Base-by-base conservation (phyloP, 805 yeast genomes). In the Monosporozyma siamensis region DNA sequence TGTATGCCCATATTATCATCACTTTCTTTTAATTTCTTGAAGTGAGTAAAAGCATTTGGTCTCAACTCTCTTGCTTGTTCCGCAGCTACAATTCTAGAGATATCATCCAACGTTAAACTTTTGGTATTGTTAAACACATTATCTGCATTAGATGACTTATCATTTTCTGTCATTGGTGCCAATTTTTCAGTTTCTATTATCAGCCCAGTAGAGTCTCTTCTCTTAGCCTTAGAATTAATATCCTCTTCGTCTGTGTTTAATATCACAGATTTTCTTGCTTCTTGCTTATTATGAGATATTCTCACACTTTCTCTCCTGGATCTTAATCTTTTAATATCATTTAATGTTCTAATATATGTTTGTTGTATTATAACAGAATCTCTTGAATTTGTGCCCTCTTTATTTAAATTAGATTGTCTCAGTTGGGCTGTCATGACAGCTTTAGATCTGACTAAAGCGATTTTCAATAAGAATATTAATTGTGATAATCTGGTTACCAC, bases 11-110 rank as follows among this genome's bases (percentile, higher is more conserved):
- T 37, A 20, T 56, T 58, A 29, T 57, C 59, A 32, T 56, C 61
- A 17, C 44, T 48, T 29, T 58, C 63, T 46, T 59, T 58, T 23
- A 63, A 40, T 32, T 59, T 59, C 27, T 77, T 78, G 55, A 83
- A 89, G 62, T 83, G 94, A 45, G 82, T 80, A 64, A 82, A 89
- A 0, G 96, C 95, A 61, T 88, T 88, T 2, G 97, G 96, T 44
- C 95, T 73, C 55, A 84, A 82, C 47, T 86, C 95, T 48, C 96
- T 71, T 0, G 97, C 95, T 61, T 90, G 96, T 54, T 92, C 97
- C 8, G 95, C 90, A 2, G 97, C 95, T 6, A 92, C 97, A 56
- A 92, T 90, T 50, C 97, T 73, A 6, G 97, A 95, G 53, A 92
- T 92, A 63, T 92, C 99, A 63, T 92, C 97, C 52, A 92, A 72